phyloP scores from a whole-genome alignment of 2,329 filamentous ascomycete genomes.

The Pseudogymnoascus sp. region DNA sequence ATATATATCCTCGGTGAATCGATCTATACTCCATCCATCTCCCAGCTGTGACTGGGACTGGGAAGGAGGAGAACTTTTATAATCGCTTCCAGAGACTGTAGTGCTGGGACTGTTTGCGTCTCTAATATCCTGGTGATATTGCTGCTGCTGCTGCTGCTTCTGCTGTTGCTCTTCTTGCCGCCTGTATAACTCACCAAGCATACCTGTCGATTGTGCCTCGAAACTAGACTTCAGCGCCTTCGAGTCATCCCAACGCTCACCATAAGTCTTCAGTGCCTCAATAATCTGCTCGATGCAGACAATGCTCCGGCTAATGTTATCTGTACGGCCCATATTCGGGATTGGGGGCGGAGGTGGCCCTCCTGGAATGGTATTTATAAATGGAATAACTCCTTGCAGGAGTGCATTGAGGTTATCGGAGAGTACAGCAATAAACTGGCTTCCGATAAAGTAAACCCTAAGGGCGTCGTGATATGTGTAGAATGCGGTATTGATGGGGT shows the following conservation, averaged over 20 bases:
- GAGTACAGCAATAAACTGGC: constrained; percentile 55
- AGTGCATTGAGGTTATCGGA: constrained; percentile 49
- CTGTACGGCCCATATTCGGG: constrained; percentile 32
- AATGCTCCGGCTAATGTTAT: constrained; percentile 49
- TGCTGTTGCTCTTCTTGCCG: not conserved
- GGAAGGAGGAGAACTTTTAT: not conserved
- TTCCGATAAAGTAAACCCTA: constrained; percentile 68
- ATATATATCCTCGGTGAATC: not conserved
- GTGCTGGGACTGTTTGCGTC: not conserved
- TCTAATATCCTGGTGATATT: constrained; percentile 3
- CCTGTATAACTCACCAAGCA: constrained; percentile 1
- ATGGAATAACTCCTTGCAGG: constrained; percentile 33
- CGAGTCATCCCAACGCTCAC: constrained; percentile 52
- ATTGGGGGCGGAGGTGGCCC: constrained; percentile 44
- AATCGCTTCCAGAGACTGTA: not conserved
- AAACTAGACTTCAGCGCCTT: constrained; percentile 46
- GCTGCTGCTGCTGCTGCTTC: not conserved
- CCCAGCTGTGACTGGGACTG: not conserved
- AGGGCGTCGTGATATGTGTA: constrained; percentile 84
- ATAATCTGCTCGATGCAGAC: constrained; percentile 46
- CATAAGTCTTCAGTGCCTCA: constrained; percentile 47
- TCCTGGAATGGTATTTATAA: constrained; percentile 23
- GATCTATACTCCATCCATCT: not conserved
- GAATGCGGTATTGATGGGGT: constrained; percentile 53
- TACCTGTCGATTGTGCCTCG: constrained; percentile 26